Percentiles rank a stretch among this genome's conserved stretches.
Conservation (phyloP, 768 basidiomycete genomes). For the Lentinula sp. region DNA sequence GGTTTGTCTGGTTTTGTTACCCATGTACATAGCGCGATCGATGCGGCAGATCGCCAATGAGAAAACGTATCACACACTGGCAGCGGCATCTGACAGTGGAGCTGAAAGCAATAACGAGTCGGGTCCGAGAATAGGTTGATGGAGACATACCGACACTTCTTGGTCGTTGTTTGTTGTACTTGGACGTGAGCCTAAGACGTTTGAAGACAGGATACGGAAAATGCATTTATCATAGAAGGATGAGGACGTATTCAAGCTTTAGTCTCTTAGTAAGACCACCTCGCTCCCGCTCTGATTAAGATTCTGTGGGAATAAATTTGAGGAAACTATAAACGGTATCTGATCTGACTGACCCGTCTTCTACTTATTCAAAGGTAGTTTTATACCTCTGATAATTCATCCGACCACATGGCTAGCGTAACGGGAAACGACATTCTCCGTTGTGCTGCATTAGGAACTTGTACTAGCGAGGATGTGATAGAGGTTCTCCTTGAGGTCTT, state of each 20-base stretch:
- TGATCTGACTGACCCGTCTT: too few species aligned
- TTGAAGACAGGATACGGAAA: too few species aligned
- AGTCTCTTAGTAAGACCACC: too few species aligned
- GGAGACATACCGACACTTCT: too few species aligned
- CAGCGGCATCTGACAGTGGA: not conserved
- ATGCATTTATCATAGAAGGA: too few species aligned
- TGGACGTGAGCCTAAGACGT: too few species aligned
- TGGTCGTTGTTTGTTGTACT: too few species aligned
- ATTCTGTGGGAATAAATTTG: too few species aligned
- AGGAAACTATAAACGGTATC: too few species aligned
- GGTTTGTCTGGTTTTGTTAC: not conserved
- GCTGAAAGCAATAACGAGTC: not conserved
- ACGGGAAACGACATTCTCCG: conserved; percentile 1
- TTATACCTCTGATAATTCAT: not conserved
- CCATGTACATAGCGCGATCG: not conserved
- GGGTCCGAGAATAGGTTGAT: too few species aligned
- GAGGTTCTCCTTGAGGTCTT: not conserved
- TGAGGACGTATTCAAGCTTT: too few species aligned
- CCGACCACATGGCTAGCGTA: not conserved
- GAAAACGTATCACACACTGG: not conserved
- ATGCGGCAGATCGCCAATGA: not conserved
- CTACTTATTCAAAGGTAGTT: not conserved
- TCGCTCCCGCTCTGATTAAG: too few species aligned
- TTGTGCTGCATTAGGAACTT: conserved; percentile 1
- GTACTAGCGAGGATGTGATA: not conserved